These are phyloP conservation scores for Populus hybrid DNA, from an alignment of 441 rosid species.

Conservation along the genomic window DNA sequence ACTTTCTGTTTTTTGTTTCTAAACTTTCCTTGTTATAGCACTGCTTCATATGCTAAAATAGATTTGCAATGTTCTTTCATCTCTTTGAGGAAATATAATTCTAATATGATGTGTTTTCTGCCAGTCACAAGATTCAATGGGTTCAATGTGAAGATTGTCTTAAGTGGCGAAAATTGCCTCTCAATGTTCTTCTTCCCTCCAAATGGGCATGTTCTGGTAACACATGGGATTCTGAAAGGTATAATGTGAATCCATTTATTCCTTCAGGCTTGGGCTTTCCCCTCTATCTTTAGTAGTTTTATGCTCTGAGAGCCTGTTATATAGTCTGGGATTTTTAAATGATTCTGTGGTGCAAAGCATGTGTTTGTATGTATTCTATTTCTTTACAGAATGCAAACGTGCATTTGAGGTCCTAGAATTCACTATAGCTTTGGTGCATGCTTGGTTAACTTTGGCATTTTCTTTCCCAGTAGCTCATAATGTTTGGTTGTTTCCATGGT, in stretches of 20 bases:
- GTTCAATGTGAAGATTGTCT: conserved; percentile 73
- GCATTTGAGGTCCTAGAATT: not conserved
- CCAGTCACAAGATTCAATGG: conserved; percentile 71
- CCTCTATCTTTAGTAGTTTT: not conserved
- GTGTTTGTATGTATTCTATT: too few species aligned
- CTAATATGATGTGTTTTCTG: conserved; percentile 13
- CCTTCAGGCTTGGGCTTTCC: not conserved
- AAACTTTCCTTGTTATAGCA: not conserved
- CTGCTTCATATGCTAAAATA: not conserved
- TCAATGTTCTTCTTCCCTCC: conserved; percentile 58
- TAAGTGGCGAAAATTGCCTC: conserved; percentile 82
- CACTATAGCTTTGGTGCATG: not conserved
- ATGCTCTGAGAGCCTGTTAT: not conserved
- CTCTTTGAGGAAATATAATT: not conserved
- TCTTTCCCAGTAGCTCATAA: not conserved
- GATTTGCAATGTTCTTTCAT: not conserved
- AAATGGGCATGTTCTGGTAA: conserved; percentile 69
- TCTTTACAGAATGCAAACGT: not conserved
- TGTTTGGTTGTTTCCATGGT: not conserved
- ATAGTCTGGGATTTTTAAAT: not conserved
- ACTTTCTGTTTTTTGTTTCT: not conserved
- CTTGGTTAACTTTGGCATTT: not conserved
- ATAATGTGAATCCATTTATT: conserved; percentile 12
- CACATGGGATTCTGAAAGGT: conserved; percentile 75
- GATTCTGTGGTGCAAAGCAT: not conserved